Evolutionary conservation across 805 yeast species (phyloP).

Genomic region (Metschnikowia baotianmanensis): DNA sequence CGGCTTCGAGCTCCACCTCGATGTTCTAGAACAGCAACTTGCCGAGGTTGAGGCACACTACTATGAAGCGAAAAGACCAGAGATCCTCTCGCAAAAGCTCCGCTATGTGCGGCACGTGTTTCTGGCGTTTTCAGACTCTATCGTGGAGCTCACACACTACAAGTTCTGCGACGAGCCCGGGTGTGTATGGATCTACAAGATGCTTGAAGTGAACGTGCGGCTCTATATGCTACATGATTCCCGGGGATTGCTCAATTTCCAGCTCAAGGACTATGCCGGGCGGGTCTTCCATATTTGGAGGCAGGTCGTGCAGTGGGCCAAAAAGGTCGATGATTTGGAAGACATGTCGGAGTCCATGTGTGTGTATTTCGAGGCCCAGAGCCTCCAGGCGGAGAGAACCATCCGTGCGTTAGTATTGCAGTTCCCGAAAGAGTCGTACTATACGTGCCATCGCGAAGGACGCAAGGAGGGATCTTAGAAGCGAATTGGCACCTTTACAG

Average conservation of each 20-base stretch:
- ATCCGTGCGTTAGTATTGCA: neutral
- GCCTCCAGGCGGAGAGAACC: neutral
- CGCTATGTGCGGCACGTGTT: neutral
- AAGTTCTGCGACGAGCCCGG: neutral
- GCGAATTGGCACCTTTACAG: no score
- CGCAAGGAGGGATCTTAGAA: no score
- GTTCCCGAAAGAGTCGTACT: no score
- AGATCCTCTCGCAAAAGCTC: neutral
- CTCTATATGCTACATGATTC: neutral
- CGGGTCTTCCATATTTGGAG: neutral
- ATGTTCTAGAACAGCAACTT: neutral
- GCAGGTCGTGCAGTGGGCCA: neutral
- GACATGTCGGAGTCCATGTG: neutral
- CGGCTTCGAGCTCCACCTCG: neutral
- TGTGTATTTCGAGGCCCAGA: neutral
- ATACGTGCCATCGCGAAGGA: no score
- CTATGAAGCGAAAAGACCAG: neutral
- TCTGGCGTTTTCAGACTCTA: neutral
- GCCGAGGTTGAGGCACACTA: neutral
- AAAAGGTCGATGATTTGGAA: neutral
- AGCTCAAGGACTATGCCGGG: neutral
- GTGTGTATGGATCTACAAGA: neutral
- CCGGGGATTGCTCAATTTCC: neutral
- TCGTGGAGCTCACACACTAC: neutral
- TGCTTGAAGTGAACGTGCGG: constrained; percentile 1